These are phyloP conservation scores for Fusarium sp. DNA, from an alignment of 2,329 filamentous ascomycete species.

Conservation along the genomic window DNA sequence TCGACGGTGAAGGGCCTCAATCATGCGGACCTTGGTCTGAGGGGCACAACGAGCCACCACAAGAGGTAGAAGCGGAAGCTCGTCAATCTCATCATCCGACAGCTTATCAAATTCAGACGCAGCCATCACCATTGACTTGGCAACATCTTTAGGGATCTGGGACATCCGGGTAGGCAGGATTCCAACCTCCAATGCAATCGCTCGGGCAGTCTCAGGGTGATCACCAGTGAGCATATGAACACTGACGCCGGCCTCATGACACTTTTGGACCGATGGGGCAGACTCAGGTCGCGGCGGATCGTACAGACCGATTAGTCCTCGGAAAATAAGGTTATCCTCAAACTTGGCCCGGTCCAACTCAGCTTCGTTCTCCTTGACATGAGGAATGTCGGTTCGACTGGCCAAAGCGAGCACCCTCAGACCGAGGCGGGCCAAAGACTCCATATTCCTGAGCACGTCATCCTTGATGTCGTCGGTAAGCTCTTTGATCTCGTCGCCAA, in stretches of 20 bases:
- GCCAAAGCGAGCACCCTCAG: constrained; percentile 80
- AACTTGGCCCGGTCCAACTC: constrained; percentile 68
- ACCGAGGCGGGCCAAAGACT: constrained; percentile 75
- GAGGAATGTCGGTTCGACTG: constrained; percentile 61
- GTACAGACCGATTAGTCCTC: constrained; percentile 80
- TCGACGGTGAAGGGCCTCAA: constrained; percentile 79
- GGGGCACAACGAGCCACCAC: constrained; percentile 81
- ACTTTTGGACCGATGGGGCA: constrained; percentile 69
- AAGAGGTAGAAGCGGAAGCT: constrained; percentile 74
- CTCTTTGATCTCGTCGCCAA: constrained; percentile 59
- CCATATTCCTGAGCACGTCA: constrained; percentile 78
- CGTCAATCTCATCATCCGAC: constrained; percentile 74
- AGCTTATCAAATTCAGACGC: constrained; percentile 78
- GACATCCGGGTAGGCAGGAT: constrained; percentile 70
- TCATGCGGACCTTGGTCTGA: constrained; percentile 82
- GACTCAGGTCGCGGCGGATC: constrained; percentile 81
- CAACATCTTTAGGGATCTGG: constrained; percentile 67
- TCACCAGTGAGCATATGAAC: constrained; percentile 82
- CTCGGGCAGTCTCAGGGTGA: constrained; percentile 75
- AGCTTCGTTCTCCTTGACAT: constrained; percentile 54
- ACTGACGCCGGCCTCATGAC: constrained; percentile 73
- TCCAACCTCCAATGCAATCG: constrained; percentile 75
- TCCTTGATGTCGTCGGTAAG: constrained; percentile 69
- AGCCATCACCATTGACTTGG: constrained; percentile 76
- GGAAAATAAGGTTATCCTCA: constrained; percentile 75